phyloP scores from a whole-genome alignment of 768 basidiomycete species.

The Phallus indusiatus region DNA sequence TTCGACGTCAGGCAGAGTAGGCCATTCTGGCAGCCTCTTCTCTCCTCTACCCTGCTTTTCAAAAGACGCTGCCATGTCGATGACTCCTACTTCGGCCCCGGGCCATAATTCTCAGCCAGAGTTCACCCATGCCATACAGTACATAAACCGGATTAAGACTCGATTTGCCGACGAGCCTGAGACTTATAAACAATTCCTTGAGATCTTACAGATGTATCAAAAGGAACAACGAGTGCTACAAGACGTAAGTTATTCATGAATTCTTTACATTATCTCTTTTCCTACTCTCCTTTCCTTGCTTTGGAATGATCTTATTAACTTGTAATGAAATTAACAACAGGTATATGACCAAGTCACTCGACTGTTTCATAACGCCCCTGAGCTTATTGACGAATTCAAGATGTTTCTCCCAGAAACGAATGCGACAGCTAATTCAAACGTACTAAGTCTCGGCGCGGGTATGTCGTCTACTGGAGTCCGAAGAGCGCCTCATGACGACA shows the following conservation, averaged over 20 bases:
- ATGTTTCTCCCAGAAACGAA: slow-evolving; percentile 63
- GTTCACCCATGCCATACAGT: slow-evolving; percentile 92
- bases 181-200: slow-evolving; percentile 84
- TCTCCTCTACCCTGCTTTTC: too few relatives aligned
- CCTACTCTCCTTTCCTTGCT: not conserved
- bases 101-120: slow-evolving; percentile 27
- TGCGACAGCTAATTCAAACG: slow-evolving; percentile 2
- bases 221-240: slow-evolving; percentile 56
- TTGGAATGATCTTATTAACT: slow-evolving; percentile 17
- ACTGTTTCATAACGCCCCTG: slow-evolving; percentile 74
- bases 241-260: slow-evolving; percentile 54
- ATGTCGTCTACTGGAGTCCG: not conserved
- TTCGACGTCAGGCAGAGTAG: too few relatives aligned
- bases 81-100: not conserved
- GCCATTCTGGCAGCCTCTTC: too few relatives aligned
- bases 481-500: not conserved
- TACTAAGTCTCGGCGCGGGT: not conserved
- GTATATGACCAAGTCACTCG: slow-evolving; percentile 74
- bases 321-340: slow-evolving; percentile 35
- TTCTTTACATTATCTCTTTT: slow-evolving; percentile 24
- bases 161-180: slow-evolving; percentile 84
- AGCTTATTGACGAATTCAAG: slow-evolving; percentile 72
- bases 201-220: slow-evolving; percentile 81
- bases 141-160: slow-evolving; percentile 97
- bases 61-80: not conserved